phyloP scores from a whole-genome alignment of 345 rosid genomes.

The Camelina laxa region DNA sequence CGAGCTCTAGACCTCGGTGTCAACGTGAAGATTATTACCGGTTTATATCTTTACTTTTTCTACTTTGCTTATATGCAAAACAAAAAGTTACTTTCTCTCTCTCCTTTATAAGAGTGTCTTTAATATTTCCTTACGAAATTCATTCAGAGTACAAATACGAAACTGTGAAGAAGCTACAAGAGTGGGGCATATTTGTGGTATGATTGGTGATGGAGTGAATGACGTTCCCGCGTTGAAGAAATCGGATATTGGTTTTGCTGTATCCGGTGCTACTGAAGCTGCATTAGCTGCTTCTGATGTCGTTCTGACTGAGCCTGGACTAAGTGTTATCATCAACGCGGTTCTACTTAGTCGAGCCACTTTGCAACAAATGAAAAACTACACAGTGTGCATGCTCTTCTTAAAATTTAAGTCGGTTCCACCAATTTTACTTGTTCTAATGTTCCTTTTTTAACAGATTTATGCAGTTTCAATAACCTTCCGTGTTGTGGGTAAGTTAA shows the following conservation, averaged over 20 bases:
- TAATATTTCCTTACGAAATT: no score
- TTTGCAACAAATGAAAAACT: background rate
- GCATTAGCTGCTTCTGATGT: background rate
- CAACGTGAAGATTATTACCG: background rate
- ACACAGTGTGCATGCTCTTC: background rate
- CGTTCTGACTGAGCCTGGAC: background rate
- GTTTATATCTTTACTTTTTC: no score
- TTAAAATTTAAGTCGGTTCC: background rate
- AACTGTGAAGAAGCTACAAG: background rate
- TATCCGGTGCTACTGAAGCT: background rate
- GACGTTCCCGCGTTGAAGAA: background rate
- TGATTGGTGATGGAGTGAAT: background rate
- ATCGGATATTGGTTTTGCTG: background rate
- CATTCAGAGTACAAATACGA: no score
- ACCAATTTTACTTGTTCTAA: background rate
- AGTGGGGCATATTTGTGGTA: background rate
- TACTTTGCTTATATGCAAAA: background rate
- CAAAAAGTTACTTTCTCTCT: no score
- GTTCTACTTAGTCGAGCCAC: background rate
- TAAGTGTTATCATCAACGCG: background rate
- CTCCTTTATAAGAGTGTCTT: no score
- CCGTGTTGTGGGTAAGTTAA: conserved; percentile 76
- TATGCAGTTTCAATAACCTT: conserved; percentile 92
- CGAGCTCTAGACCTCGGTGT: background rate
- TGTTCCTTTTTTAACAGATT: conserved; percentile 47